A percentile compares a stretch with the other conserved stretches of the same genome.
These are phyloP conservation scores for Starmerella potacharoeniae DNA, from an alignment of 805 yeast species.

Conservation along the genomic window DNA sequence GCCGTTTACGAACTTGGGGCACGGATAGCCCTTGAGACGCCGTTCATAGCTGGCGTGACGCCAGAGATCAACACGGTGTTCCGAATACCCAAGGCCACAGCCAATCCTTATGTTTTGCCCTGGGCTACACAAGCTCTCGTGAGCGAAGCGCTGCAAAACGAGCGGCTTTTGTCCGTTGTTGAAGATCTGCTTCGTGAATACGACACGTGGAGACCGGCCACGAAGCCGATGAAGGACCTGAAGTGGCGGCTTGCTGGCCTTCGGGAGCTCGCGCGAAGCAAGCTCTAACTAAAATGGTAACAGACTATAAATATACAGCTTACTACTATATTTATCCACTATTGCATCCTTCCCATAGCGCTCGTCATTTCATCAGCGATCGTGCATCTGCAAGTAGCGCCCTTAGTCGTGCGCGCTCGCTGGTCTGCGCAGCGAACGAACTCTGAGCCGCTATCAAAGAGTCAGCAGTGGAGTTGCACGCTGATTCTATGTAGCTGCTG, in stretches of 20 bases:
- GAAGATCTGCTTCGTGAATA: conserved; percentile 51
- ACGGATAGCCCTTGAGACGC: conserved; percentile 63
- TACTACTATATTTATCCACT: not conserved
- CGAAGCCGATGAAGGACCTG: conserved; percentile 69
- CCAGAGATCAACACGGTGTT: conserved; percentile 30
- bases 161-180: conserved; percentile 33
- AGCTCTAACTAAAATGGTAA: conserved; percentile 14
- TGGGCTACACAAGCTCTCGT: conserved; percentile 85
- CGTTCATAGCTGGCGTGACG: conserved; percentile 34
- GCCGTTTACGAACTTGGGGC: conserved; percentile 75
- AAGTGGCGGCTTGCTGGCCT: conserved; percentile 64
- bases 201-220: conserved; percentile 78
- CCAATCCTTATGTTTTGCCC: conserved; percentile 79
- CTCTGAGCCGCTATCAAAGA: not conserved
- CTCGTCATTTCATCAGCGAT: not conserved
- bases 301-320: not conserved
- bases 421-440: not conserved
- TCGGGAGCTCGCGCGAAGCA: conserved; percentile 19
- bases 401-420: not conserved
- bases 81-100: conserved; percentile 38
- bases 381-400: conserved; percentile 1
- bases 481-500: not conserved
- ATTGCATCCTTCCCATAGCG: too few relatives aligned
- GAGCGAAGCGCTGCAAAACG: conserved; percentile 38
- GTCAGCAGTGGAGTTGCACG: not conserved